Evolutionary conservation across 2,329 filamentous ascomycete species (phyloP).

Genomic region (Trichothecium roseum): DNA sequence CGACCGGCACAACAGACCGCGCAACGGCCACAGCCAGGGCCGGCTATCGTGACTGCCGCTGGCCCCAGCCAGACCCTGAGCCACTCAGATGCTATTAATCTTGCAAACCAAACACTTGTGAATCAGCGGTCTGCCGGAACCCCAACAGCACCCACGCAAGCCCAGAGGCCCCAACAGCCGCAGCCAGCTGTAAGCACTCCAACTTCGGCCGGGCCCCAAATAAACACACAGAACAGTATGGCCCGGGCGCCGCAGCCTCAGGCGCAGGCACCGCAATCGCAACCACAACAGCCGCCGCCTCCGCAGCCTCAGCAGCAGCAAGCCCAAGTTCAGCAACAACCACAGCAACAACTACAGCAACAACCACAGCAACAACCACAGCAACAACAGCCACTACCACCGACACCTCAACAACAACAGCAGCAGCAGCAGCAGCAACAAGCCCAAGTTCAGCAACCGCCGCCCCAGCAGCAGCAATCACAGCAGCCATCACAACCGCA

Average conservation of each 20-base stretch:
- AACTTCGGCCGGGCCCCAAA: constrained; percentile 4
- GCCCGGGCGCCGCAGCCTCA: constrained; percentile 9
- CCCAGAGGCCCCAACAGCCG: constrained; percentile 8
- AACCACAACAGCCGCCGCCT: constrained; percentile 6
- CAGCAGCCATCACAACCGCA: constrained; percentile 6
- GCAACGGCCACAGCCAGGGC: neutral
- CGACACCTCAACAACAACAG: too few species aligned
- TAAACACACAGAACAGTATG: constrained; percentile 4
- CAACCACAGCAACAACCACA: too few species aligned
- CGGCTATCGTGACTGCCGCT: constrained; percentile 2
- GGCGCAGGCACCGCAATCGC: constrained; percentile 9
- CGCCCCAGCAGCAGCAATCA: constrained; percentile 12
- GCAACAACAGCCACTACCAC: too few species aligned
- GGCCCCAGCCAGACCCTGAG: constrained; percentile 6
- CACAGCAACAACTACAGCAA: too few species aligned
- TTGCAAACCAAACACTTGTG: constrained; percentile 12
- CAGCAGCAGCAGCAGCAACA: constrained; percentile 14
- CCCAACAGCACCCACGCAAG: constrained; percentile 10
- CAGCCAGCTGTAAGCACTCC: constrained; percentile 13
- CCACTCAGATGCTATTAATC: constrained; percentile 6
- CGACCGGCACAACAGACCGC: neutral
- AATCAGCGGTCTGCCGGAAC: constrained; percentile 6
- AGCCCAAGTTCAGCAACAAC: too few species aligned
- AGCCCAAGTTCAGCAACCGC: constrained; percentile 6
- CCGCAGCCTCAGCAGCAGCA: constrained; percentile 4